Conservation (phyloP, 2,329 filamentous ascomycete species). For the Dactylellina sp. region DNA sequence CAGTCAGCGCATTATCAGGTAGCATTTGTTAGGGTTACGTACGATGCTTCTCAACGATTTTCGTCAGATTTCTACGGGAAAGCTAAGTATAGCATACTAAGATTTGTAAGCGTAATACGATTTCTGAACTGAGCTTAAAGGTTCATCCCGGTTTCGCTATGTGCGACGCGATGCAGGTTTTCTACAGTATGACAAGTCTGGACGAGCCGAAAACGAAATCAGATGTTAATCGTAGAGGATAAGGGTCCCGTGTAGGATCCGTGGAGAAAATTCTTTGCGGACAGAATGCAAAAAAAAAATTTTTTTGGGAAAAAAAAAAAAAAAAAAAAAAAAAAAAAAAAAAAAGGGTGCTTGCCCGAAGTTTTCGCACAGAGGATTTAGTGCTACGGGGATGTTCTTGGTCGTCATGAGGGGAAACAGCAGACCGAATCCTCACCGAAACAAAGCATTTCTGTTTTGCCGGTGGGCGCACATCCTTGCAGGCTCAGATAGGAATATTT, state of each 20-base stretch:
- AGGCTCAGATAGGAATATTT: constrained; percentile 49
- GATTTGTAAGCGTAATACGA: constrained; percentile 56
- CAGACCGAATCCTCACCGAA: constrained; percentile 42
- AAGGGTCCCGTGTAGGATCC: constrained; percentile 38
- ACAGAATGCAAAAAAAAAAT: too few species aligned
- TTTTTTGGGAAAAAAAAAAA: too few species aligned
- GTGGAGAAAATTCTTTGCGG: too few species aligned
- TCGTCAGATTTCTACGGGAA: constrained; percentile 37
- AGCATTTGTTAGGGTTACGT: constrained; percentile 41
- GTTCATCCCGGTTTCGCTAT: constrained; percentile 51
- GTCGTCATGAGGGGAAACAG: constrained; percentile 28
- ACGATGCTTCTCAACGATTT: constrained; percentile 7
- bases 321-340: too few species aligned
- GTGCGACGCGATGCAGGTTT: constrained; percentile 38
- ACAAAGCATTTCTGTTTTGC: constrained; percentile 28
- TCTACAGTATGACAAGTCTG: constrained; percentile 17
- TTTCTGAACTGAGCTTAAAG: constrained; percentile 30
- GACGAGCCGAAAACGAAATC: constrained; percentile 40
- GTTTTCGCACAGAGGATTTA: constrained; percentile 13
- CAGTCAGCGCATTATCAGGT: constrained; percentile 51
- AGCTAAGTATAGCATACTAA: constrained; percentile 49
- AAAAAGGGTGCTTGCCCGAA: constrained; percentile 7
- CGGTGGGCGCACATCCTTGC: constrained; percentile 18
- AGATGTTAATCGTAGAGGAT: constrained; percentile 17
- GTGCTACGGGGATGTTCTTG: constrained; percentile 4